These are phyloP conservation scores for Isoetes taiwanensis DNA, from an alignment of 75 land plant genomes.

Conservation along the genomic window DNA sequence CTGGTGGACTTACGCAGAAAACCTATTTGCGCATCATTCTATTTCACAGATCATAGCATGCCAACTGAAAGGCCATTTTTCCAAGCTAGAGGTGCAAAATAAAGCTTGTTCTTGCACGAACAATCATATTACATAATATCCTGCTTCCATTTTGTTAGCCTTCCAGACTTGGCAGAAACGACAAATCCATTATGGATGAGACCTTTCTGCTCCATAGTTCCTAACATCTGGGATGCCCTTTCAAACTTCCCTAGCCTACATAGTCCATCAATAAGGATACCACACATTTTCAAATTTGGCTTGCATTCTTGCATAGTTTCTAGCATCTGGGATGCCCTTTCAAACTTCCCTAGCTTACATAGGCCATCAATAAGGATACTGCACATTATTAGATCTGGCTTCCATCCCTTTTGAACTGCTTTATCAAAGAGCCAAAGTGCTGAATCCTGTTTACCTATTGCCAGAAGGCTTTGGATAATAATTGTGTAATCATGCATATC, in stretches of 20 bases:
- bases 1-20: too few species aligned
- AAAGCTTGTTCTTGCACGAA: too few species aligned
- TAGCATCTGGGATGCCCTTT: conserved; percentile 27
- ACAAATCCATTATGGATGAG: too few species aligned
- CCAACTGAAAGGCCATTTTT: too few species aligned
- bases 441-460: conserved; percentile 24
- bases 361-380: conserved; percentile 31
- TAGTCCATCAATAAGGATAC: conserved; percentile 34
- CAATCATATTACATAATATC: too few species aligned
- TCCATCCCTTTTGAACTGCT: conserved; percentile 28
- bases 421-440: conserved; percentile 26
- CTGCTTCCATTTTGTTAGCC: too few species aligned
- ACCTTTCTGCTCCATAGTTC: conserved; percentile 20
- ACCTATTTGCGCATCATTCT: too few species aligned
- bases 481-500: conserved; percentile 34
- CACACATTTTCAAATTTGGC: conserved; percentile 34
- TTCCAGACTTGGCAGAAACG: too few species aligned
- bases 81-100: too few species aligned
- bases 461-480: conserved; percentile 38
- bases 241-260: conserved; percentile 12
- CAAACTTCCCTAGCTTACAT: conserved; percentile 28
- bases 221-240: conserved; percentile 20
- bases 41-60: too few species aligned
- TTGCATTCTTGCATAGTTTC: conserved; percentile 10
- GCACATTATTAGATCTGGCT: conserved; percentile 33